phyloP scores from a whole-genome alignment of 306 rosid genomes.

The Adenanthera pavonina region DNA sequence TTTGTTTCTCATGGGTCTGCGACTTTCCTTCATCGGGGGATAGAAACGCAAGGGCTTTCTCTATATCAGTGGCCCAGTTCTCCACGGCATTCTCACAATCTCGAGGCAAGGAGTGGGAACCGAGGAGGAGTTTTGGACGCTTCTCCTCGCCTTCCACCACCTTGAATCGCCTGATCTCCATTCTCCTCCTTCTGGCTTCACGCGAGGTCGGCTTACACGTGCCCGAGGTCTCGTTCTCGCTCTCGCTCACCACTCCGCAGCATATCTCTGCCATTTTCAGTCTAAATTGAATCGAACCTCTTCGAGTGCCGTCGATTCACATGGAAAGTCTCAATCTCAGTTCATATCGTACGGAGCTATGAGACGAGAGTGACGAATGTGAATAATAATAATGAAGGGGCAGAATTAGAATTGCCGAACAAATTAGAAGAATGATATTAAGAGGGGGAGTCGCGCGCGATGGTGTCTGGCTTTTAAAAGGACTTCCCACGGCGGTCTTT shows the following conservation, averaged over 20 bases:
- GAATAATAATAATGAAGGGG: neutral
- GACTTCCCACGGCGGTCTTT: neutral
- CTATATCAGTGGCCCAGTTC: slow-evolving; percentile 34
- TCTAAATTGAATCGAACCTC: neutral
- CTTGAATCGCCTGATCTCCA: slow-evolving; percentile 59
- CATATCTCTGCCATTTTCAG: slow-evolving; percentile 55
- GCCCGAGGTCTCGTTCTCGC: slow-evolving; percentile 28
- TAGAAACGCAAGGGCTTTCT: slow-evolving; percentile 11
- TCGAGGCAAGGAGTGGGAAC: slow-evolving; percentile 24
- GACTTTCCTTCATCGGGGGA: neutral
- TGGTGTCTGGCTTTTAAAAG: slow-evolving; percentile 18
- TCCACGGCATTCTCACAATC: slow-evolving; percentile 41
- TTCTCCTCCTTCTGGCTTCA: slow-evolving; percentile 60
- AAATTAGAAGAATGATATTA: neutral
- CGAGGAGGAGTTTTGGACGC: slow-evolving; percentile 39
- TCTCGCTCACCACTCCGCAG: slow-evolving; percentile 47
- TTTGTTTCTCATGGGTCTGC: neutral
- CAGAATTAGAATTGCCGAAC: too few relatives aligned
- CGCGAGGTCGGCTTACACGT: slow-evolving; percentile 41
- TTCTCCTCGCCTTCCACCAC: slow-evolving; percentile 45
- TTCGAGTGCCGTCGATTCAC: neutral
- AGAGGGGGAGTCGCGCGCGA: slow-evolving; percentile 30
- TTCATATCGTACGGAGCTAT: neutral
- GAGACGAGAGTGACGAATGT: neutral
- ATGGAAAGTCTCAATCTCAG: neutral